Conservation (phyloP, 2,329 filamentous ascomycete species). For the Tolypocladium ophioglossoides region DNA sequence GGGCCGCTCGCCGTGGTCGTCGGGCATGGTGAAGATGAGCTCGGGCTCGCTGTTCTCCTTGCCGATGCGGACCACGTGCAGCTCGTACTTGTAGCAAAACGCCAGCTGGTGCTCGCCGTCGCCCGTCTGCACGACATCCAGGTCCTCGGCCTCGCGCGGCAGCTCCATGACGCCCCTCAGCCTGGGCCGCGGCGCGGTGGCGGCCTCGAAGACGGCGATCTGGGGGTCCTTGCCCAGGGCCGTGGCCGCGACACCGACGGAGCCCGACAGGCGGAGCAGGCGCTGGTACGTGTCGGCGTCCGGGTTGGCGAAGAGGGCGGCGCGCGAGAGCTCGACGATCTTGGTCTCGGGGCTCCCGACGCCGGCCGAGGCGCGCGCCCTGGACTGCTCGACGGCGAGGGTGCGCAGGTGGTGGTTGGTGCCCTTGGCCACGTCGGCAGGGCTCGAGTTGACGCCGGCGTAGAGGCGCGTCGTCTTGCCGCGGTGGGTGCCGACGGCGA, state of each 20-base stretch:
- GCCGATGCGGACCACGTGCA: conserved; percentile 55
- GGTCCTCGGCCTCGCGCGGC: conserved; percentile 50
- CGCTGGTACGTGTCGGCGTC: conserved; percentile 48
- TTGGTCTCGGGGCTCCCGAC: conserved; percentile 19
- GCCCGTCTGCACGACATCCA: conserved; percentile 55
- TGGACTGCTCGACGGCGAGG: conserved; percentile 47
- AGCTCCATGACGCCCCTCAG: conserved; percentile 39
- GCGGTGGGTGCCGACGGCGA: conserved; percentile 57
- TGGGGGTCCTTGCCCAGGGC: conserved; percentile 67
- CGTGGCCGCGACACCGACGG: conserved; percentile 70
- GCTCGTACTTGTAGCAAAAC: conserved; percentile 67
- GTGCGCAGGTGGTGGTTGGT: conserved; percentile 78
- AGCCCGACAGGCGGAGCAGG: conserved; percentile 45
- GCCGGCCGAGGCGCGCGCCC: conserved; percentile 18
- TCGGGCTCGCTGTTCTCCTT: conserved; percentile 36
- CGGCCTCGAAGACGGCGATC: conserved; percentile 64
- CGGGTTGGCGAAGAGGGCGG: conserved; percentile 38
- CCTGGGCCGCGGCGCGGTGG: conserved; percentile 33
- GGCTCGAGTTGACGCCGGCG: conserved; percentile 77
- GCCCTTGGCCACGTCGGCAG: conserved; percentile 59
- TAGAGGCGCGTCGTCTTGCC: conserved; percentile 45
- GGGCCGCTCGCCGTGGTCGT: conserved; percentile 35
- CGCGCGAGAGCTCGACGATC: conserved; percentile 41
- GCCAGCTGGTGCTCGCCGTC: conserved; percentile 58
- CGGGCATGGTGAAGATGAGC: conserved; percentile 45